These are phyloP conservation scores for Pseudoscleropodium purum DNA, from an alignment of 225 moss, liverwort and hornwort genomes.

Conservation along the genomic window DNA sequence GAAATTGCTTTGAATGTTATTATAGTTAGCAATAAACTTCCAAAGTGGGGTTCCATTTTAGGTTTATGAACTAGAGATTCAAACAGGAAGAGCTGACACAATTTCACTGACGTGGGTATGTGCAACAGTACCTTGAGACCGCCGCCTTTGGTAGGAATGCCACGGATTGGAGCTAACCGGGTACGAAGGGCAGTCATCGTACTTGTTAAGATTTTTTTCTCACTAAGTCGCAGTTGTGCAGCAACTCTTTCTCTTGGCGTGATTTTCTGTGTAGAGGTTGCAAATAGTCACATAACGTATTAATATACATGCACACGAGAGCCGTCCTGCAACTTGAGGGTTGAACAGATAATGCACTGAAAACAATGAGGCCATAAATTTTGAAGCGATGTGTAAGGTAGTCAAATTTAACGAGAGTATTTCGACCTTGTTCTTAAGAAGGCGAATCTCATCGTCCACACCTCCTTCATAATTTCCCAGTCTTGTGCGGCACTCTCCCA, in stretches of 20 bases:
- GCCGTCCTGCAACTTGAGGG: neutral
- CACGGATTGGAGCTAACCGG: constrained; percentile 86
- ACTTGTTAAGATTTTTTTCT: constrained; percentile 75
- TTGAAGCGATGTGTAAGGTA: neutral
- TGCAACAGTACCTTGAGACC: constrained; percentile 60
- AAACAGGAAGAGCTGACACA: neutral
- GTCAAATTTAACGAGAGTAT: neutral
- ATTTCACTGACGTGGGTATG: neutral
- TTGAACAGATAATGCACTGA: neutral
- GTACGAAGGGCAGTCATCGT: constrained; percentile 89
- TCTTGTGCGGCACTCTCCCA: constrained; percentile 91
- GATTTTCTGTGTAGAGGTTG: constrained; percentile 21
- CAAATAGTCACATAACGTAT: neutral
- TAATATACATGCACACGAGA: neutral
- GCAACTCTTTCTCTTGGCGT: constrained; percentile 68
- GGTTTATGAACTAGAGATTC: neutral
- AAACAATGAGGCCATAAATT: neutral
- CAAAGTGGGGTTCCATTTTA: neutral
- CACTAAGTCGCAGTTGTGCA: constrained; percentile 67
- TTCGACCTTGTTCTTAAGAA: constrained; percentile 71
- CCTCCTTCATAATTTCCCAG: constrained; percentile 71
- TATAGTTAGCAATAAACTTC: neutral
- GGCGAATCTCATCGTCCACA: constrained; percentile 81
- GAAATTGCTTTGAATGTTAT: neutral
- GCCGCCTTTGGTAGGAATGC: constrained; percentile 89